These are phyloP conservation scores for Trametes pubescens DNA, from an alignment of 1,284 basidiomycete species.

Conservation along the genomic window DNA sequence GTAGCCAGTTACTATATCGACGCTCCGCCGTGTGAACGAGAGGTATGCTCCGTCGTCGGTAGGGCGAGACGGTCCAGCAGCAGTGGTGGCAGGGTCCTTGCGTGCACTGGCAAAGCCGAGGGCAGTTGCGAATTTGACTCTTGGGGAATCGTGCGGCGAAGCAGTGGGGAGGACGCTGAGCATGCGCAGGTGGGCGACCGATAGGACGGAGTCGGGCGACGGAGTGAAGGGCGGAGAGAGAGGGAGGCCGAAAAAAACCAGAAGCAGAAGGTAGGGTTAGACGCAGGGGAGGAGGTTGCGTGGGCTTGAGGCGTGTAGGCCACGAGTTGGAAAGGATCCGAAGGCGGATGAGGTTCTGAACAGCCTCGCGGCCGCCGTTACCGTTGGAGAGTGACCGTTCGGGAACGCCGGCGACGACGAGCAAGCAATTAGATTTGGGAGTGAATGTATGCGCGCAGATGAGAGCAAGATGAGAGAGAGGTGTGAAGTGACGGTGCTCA, in stretches of 20 bases:
- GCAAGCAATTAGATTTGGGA: slow-evolving; percentile 21
- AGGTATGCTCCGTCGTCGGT: slow-evolving; percentile 30
- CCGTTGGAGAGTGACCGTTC: slow-evolving; percentile 3
- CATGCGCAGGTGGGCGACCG: slow-evolving; percentile 45
- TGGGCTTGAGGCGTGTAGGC: slow-evolving; percentile 45
- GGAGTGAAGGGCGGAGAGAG: slow-evolving; percentile 24
- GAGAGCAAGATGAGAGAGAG: slow-evolving; percentile 4
- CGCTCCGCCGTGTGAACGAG: slow-evolving; percentile 38
- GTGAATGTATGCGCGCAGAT: slow-evolving; percentile 29
- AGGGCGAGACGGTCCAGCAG: slow-evolving; percentile 31
- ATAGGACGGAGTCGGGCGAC: slow-evolving; percentile 23
- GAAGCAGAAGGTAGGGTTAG: slow-evolving; percentile 37
- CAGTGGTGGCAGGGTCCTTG: slow-evolving; percentile 37
- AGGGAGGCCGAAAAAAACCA: slow-evolving; percentile 35
- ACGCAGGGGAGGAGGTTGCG: slow-evolving; percentile 41
- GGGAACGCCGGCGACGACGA: slow-evolving; percentile 20
- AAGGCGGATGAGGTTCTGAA: slow-evolving; percentile 30
- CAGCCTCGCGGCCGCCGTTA: slow-evolving; percentile 41
- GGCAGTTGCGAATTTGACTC: slow-evolving; percentile 52
- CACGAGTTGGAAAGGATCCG: slow-evolving; percentile 46
- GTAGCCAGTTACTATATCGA: slow-evolving; percentile 38
- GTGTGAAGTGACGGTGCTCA: background rate
- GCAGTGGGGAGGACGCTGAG: slow-evolving; percentile 47
- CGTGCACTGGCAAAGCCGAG: slow-evolving; percentile 47
- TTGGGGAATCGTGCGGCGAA: slow-evolving; percentile 46